Percentiles rank a stretch among this genome's conserved stretches.
Conservation (phyloP, 495 filamentous ascomycete species). For the Podospora comata region DNA sequence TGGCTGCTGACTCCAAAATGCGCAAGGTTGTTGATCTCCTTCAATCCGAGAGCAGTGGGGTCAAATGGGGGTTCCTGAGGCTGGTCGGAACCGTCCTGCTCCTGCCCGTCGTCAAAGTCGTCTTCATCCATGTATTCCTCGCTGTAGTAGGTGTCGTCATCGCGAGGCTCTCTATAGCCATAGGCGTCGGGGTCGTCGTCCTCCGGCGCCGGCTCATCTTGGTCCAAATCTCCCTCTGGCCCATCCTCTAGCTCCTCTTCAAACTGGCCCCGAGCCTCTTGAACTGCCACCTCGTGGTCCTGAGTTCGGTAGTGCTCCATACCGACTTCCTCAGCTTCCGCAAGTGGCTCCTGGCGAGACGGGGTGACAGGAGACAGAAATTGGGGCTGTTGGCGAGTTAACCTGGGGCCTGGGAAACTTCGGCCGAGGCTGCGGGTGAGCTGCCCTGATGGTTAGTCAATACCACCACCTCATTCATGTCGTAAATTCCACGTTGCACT, state of each 20-base stretch:
- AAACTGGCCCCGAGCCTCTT: constrained; percentile 3
- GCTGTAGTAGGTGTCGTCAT: not conserved
- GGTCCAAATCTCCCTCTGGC: not conserved
- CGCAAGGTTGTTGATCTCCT: constrained; percentile 92
- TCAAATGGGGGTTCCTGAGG: constrained; percentile 37
- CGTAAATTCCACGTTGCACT: constrained; percentile 23
- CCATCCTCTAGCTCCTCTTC: constrained; percentile 11
- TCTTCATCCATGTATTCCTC: constrained; percentile 29
- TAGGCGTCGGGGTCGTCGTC: not conserved
- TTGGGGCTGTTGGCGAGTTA: not conserved
- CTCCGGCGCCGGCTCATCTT: not conserved
- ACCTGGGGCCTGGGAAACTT: not conserved
- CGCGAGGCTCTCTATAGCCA: not conserved
- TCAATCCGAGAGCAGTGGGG: constrained; percentile 54
- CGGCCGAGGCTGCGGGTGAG: constrained; percentile 12
- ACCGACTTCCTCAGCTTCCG: not conserved
- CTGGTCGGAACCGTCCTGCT: constrained; percentile 30
- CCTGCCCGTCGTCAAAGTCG: constrained; percentile 18
- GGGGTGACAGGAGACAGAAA: not conserved
- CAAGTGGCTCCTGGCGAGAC: not conserved
- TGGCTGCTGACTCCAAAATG: constrained; percentile 87
- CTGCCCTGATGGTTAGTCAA: constrained; percentile 23
- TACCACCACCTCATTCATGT: constrained; percentile 21
- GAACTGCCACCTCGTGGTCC: not conserved
- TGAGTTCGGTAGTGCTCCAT: constrained; percentile 23